phyloP scores from a whole-genome alignment of 2,329 filamentous ascomycete genomes.

The Penicillium sp. region DNA sequence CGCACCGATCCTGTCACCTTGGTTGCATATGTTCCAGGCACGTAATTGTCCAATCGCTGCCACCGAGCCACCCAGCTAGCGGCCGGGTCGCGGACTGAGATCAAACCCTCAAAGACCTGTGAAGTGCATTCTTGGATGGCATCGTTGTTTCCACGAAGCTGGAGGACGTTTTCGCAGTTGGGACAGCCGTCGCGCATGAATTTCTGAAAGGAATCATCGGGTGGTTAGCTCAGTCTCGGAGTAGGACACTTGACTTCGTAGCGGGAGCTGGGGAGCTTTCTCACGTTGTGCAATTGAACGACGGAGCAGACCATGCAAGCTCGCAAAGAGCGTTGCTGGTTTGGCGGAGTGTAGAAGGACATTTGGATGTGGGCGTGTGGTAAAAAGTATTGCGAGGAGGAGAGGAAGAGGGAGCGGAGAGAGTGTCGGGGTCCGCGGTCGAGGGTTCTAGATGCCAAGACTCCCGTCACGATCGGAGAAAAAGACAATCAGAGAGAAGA shows the following conservation, averaged over 20 bases:
- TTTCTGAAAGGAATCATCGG: slow-evolving; percentile 56
- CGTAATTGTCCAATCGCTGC: slow-evolving; percentile 88
- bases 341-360: slow-evolving; percentile 70
- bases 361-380: slow-evolving; percentile 27
- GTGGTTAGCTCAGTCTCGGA: slow-evolving; percentile 6
- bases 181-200: slow-evolving; percentile 89
- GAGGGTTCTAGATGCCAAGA: slow-evolving; percentile 39
- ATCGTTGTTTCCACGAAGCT: slow-evolving; percentile 77
- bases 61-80: slow-evolving; percentile 95
- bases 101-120: slow-evolving; percentile 91
- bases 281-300: slow-evolving; percentile 77
- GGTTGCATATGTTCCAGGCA: slow-evolving; percentile 86
- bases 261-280: slow-evolving; percentile 32
- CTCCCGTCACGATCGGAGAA: slow-evolving; percentile 29
- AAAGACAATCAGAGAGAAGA: slow-evolving; percentile 11
- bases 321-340: slow-evolving; percentile 82
- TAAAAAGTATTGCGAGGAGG: slow-evolving; percentile 5
- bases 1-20: slow-evolving; percentile 82
- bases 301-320: slow-evolving; percentile 99
- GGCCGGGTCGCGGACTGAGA: slow-evolving; percentile 79
- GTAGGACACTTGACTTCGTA: not conserved
- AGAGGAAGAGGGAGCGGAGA: not conserved
- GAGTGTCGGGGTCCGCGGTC: slow-evolving; percentile 16
- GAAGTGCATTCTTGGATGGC: slow-evolving; percentile 91
- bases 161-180: slow-evolving; percentile 93